Conservation (phyloP, 495 filamentous ascomycete species). For the Lasiosphaeriaceae sp. region DNA sequence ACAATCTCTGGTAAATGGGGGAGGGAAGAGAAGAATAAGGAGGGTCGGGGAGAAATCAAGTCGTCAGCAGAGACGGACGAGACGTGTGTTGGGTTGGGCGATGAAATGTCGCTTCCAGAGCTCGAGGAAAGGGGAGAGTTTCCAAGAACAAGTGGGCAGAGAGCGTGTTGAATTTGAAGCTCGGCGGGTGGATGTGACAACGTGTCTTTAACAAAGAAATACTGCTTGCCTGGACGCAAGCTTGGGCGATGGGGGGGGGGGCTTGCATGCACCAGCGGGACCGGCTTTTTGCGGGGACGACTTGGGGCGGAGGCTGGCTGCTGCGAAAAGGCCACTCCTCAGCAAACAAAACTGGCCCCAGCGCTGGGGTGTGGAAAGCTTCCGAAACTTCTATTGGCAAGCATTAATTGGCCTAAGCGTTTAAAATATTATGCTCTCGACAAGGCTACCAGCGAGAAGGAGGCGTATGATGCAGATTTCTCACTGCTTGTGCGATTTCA, state of each 20-base stretch:
- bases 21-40: conserved; percentile 12
- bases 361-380: conserved; percentile 17
- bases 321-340: background rate
- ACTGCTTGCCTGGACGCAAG: conserved; percentile 13
- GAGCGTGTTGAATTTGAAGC: conserved; percentile 33
- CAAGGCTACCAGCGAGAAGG: background rate
- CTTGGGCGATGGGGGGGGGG: conserved; percentile 4
- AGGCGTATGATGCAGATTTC: too few species aligned
- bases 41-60: conserved; percentile 12
- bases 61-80: conserved; percentile 22
- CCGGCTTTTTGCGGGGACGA: conserved; percentile 21
- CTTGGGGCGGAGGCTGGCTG: conserved; percentile 10
- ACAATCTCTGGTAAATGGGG: conserved; percentile 18
- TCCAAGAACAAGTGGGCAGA: conserved; percentile 23
- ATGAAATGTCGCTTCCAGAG: conserved; percentile 41
- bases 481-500: too few species aligned
- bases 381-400: conserved; percentile 24
- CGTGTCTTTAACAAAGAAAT: conserved; percentile 29
- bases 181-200: conserved; percentile 28
- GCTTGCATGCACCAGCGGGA: conserved; percentile 12
- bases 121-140: conserved; percentile 35
- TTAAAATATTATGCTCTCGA: background rate
- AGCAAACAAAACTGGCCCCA: conserved; percentile 17
- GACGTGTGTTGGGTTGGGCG: conserved; percentile 15
- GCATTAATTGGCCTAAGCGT: background rate